phyloP scores from a whole-genome alignment of 192 early-diverging fungal species.

The Dimargaris cristalligena region DNA sequence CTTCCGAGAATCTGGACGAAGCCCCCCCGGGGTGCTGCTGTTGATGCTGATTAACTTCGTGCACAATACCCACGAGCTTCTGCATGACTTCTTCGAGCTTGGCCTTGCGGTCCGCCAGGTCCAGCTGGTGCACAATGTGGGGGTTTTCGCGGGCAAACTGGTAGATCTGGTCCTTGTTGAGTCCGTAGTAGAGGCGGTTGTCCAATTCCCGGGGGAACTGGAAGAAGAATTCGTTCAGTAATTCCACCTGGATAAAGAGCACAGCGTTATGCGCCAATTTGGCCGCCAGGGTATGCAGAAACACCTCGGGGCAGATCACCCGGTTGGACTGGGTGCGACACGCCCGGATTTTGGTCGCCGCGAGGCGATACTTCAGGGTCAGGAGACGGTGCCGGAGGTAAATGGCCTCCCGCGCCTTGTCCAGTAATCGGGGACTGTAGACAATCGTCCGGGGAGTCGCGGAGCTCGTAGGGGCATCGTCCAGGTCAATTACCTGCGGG shows the following conservation, averaged over 20 bases:
- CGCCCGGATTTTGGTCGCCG: constrained; percentile 61
- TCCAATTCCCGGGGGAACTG: constrained; percentile 93
- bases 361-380: constrained; percentile 63
- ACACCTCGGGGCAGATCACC: constrained; percentile 87
- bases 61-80: neutral
- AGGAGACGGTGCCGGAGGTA: constrained; percentile 56
- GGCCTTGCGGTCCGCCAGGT: constrained; percentile 64
- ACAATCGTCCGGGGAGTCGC: constrained; percentile 40
- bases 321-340: constrained; percentile 71
- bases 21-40: no score
- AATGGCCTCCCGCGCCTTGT: constrained; percentile 62
- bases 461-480: constrained; percentile 21
- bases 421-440: constrained; percentile 55
- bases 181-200: constrained; percentile 74
- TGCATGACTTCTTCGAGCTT: constrained; percentile 67
- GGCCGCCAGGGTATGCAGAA: constrained; percentile 78
- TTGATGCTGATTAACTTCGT: no score
- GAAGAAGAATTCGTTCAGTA: constrained; percentile 97
- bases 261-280: constrained; percentile 88
- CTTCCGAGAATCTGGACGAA: no score
- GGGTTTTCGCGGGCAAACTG: constrained; percentile 87
- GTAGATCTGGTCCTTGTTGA: constrained; percentile 59
- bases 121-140: constrained; percentile 61
- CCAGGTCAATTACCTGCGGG: constrained; percentile 14
- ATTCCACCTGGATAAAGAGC: constrained; percentile 95